These are phyloP conservation scores for Diaporthe sp. DNA, from an alignment of 2,329 filamentous ascomycete species.

Conservation along the genomic window DNA sequence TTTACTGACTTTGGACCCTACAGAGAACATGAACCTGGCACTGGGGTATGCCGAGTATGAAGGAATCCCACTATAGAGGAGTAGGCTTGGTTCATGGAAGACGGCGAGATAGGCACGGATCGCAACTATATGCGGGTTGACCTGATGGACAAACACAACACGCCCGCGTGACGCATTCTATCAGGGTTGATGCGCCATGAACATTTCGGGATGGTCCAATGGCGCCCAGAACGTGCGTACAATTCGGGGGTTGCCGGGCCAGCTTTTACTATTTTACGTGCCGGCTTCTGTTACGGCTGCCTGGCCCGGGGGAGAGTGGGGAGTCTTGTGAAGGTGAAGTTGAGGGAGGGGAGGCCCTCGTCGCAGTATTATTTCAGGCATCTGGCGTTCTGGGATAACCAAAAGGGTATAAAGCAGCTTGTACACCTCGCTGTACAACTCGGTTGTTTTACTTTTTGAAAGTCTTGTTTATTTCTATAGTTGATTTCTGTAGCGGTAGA, in stretches of 20 bases:
- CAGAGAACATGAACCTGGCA: constrained; percentile 95
- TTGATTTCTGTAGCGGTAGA: constrained; percentile 8
- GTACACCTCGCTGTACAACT: constrained; percentile 35
- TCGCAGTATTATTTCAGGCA: constrained; percentile 36
- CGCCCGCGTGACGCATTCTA: not conserved
- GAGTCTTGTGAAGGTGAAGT: not conserved
- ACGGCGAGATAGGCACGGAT: not conserved
- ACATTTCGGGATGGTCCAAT: too few relatives aligned
- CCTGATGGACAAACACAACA: not conserved
- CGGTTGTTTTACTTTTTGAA: constrained; percentile 14
- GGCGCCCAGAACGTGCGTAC: not conserved
- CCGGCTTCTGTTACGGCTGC: not conserved
- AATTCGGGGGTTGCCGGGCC: not conserved
- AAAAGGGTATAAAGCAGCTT: constrained; percentile 33
- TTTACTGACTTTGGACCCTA: constrained; percentile 30
- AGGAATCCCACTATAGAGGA: constrained; percentile 76
- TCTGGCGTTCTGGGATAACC: constrained; percentile 41
- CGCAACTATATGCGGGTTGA: too few relatives aligned
- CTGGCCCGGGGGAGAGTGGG: not conserved
- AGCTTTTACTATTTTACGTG: not conserved
- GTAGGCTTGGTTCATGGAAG: not conserved
- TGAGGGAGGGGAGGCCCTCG: not conserved
- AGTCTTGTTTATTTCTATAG: constrained; percentile 1
- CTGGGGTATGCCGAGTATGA: constrained; percentile 91
- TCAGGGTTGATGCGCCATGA: not conserved